Evolutionary conservation across 139 green algal species (phyloP), one percentile per base, ranked within the genome.

Genomic region (Chlorella sp.): DNA sequence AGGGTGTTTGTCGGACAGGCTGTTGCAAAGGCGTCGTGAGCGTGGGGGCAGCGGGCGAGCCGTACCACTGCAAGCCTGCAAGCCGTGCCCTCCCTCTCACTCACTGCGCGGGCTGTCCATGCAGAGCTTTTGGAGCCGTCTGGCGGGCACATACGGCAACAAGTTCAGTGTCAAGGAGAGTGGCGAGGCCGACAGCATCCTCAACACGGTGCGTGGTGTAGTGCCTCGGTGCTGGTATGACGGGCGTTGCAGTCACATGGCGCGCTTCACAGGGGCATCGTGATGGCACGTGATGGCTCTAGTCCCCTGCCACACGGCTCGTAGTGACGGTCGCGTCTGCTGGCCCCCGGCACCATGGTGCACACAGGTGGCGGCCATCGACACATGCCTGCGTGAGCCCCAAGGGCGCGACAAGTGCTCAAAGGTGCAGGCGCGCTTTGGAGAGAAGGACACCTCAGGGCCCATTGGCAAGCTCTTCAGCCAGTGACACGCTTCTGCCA

Each of bases 81-180:
- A n/a, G n/a, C n/a, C n/a, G n/a, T n/a, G n/a, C n/a, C n/a, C n/a
- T n/a, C n/a, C n/a, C n/a, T n/a, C n/a, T n/a, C n/a, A n/a, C n/a
- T n/a, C n/a, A n/a, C n/a, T n/a, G n/a, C n/a, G n/a, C n/a, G n/a
- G n/a, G n/a, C n/a, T n/a, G n/a, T n/a, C n/a, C n/a, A n/a, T 64
- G 55, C 55, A 67, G 62, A 36, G 29, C 5, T 67, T 67, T 5
- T 67, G 95, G 95, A 86, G 72, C 20, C 79, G 90, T 20, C 81
- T 99, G 50, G 78, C 90, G 1, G 91, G 91, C 35, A 96, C 96
- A 78, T 99, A 90, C 75, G 95, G 95, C 61, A 97, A 92, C 77
- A 96, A 96, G 79, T 95, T 95, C 64, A 98, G 94, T 83, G 97
- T 91, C 93, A 81, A 90, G 74, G 88, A 97, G 67, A 91, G 93